Evolutionary conservation across 1,139 yeast species (phyloP).

Genomic region (Geotrichum bryndzae): DNA sequence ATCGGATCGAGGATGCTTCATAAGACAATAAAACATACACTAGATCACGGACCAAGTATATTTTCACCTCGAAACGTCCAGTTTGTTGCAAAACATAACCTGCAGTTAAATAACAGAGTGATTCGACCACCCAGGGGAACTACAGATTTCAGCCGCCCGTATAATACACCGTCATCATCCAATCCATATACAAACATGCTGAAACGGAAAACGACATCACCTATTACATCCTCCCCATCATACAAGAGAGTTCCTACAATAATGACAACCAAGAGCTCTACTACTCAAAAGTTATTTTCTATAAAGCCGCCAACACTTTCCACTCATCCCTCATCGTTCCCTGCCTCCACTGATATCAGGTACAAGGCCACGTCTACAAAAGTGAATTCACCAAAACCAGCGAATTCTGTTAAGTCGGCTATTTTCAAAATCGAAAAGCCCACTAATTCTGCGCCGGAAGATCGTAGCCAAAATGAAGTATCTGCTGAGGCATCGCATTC

Average conservation of each 20-base stretch:
- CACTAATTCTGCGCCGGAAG: neutral
- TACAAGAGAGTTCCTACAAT: neutral
- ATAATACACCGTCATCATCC: neutral
- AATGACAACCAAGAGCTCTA: neutral
- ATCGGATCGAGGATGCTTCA: conserved; percentile 11
- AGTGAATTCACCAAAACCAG: neutral
- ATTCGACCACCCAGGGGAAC: conserved; percentile 3
- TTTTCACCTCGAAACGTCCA: conserved; percentile 8
- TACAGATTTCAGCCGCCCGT: neutral
- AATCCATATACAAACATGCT: neutral
- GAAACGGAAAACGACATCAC: neutral
- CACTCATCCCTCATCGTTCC: neutral
- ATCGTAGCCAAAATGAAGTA: neutral
- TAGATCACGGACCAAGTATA: conserved; percentile 13
- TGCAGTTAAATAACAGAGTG: neutral
- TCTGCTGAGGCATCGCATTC: neutral
- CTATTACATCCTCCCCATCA: neutral
- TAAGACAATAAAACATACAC: conserved; percentile 9
- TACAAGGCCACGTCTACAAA: neutral
- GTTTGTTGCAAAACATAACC: neutral
- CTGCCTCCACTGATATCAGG: neutral
- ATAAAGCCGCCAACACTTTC: neutral
- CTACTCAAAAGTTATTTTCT: conserved; percentile 2
- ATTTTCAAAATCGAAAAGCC: neutral
- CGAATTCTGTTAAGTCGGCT: neutral